A percentile compares a stretch with the other conserved stretches of the same genome.
Evolutionary conservation across 2,329 filamentous ascomycete genomes (phyloP).

Genomic region (Arthrocladium fulminans): DNA sequence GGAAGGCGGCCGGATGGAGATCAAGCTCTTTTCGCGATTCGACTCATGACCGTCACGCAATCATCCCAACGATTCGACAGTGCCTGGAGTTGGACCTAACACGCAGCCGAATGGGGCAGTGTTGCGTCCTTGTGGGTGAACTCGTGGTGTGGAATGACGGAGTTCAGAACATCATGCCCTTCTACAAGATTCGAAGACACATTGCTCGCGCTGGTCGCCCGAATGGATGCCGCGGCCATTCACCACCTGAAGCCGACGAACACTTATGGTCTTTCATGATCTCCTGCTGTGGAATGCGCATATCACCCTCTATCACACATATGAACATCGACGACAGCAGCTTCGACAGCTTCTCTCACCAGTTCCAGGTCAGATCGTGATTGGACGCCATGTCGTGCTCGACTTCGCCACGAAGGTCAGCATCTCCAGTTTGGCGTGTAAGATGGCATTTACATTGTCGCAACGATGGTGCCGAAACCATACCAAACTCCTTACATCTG

Average conservation of each 20-base stretch:
- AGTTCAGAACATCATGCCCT: conserved; percentile 58
- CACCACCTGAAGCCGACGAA: conserved; percentile 24
- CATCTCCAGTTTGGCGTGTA: conserved; percentile 41
- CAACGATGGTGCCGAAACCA: conserved; percentile 66
- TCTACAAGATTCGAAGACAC: conserved; percentile 74
- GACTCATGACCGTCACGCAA: conserved; percentile 55
- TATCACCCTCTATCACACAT: conserved; percentile 38
- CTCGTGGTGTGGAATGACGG: conserved; percentile 66
- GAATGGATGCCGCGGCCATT: conserved; percentile 59
- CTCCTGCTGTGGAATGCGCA: conserved; percentile 49
- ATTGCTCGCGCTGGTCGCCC: conserved; percentile 62
- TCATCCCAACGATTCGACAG: conserved; percentile 56
- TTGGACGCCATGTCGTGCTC: conserved; percentile 58
- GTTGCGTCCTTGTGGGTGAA: conserved; percentile 75
- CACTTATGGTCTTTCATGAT: conserved; percentile 48
- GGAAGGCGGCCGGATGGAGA: conserved; percentile 39
- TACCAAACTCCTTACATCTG: conserved; percentile 68
- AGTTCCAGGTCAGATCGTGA: conserved; percentile 54
- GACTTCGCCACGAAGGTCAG: conserved; percentile 52
- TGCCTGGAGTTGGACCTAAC: conserved; percentile 53
- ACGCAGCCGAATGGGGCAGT: conserved; percentile 49
- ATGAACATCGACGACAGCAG: conserved; percentile 38
- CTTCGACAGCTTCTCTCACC: conserved; percentile 48
- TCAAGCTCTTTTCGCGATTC: conserved; percentile 78
- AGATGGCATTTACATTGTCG: conserved; percentile 59